A percentile compares a stretch with the other conserved stretches of the same genome.
Evolutionary conservation across 2,329 filamentous ascomycete species (phyloP).

Genomic region (Fusarium sp.): DNA sequence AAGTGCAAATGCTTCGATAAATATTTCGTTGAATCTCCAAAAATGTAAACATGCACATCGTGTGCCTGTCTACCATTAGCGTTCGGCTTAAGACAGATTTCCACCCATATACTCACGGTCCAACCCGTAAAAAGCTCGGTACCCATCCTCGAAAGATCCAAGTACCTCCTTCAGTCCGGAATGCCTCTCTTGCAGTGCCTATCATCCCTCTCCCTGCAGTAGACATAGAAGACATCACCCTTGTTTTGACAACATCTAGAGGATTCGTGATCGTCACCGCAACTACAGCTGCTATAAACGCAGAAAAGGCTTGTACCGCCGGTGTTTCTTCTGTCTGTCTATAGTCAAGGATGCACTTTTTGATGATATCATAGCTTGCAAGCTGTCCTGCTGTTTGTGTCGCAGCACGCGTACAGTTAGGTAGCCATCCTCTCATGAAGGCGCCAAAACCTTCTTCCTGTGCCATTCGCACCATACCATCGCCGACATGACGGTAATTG

Average conservation of each 20-base stretch:
- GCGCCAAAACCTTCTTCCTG: background rate
- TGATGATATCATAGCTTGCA: background rate
- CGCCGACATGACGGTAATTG: background rate
- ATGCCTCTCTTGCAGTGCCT: background rate
- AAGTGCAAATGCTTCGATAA: background rate
- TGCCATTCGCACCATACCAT: background rate
- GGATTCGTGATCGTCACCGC: background rate
- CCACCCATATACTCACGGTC: background rate
- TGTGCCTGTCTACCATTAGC: background rate
- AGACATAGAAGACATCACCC: background rate
- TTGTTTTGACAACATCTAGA: background rate
- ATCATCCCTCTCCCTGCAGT: background rate
- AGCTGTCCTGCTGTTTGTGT: background rate
- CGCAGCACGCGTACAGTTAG: background rate
- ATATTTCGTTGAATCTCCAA: background rate
- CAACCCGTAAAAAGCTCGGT: background rate
- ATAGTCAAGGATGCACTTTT: background rate
- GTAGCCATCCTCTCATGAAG: background rate
- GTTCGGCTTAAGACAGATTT: accelerated
- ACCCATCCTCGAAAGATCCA: background rate
- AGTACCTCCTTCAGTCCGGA: background rate
- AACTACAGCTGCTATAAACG: background rate
- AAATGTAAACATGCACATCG: background rate
- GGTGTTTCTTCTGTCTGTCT: background rate
- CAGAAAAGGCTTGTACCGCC: background rate